Evolutionary conservation across 2,329 filamentous ascomycete species (phyloP).

Genomic region (Intubia oerlemansii): DNA sequence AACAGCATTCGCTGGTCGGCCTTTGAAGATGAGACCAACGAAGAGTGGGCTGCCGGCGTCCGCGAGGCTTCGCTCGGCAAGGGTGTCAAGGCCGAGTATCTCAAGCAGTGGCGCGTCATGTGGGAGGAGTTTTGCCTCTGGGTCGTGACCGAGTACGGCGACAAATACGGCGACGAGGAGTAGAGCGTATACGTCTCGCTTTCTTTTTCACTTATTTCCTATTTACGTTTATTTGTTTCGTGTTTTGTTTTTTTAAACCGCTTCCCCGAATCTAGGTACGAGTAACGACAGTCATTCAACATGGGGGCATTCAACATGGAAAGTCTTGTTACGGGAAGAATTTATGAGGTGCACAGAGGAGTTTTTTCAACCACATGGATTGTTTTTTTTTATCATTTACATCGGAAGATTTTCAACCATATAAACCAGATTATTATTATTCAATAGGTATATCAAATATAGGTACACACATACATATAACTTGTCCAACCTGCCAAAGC

Average conservation of each 20-base stretch:
- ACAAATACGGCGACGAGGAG: conserved; percentile 30
- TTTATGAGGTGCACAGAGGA: too few relatives aligned
- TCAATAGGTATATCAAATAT: too few relatives aligned
- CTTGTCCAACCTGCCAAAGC: too few relatives aligned
- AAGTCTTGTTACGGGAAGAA: too few relatives aligned
- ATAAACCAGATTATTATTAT: too few relatives aligned
- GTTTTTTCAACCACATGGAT: too few relatives aligned
- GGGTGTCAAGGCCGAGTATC: conserved; percentile 45
- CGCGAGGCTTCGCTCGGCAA: conserved; percentile 51
- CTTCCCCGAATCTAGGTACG: not conserved
- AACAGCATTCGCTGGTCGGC: conserved; percentile 82
- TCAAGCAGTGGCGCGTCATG: conserved; percentile 59
- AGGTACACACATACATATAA: too few relatives aligned
- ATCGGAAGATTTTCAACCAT: too few relatives aligned
- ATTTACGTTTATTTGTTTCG: not conserved
- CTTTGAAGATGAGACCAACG: conserved; percentile 56
- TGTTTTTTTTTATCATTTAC: too few relatives aligned
- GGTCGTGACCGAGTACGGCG: conserved; percentile 58
- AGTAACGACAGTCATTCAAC: not conserved
- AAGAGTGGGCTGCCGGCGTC: conserved; percentile 53
- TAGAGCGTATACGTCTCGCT: too few relatives aligned
- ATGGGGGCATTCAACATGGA: conserved; percentile 1
- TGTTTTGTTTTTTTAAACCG: not conserved
- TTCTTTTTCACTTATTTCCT: conserved; percentile 7
- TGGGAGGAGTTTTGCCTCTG: conserved; percentile 88